Percentiles rank a stretch among this genome's conserved stretches.
Evolutionary conservation across 176 grass and related monocot genomes (phyloP).

Genomic region (Poa annua): DNA sequence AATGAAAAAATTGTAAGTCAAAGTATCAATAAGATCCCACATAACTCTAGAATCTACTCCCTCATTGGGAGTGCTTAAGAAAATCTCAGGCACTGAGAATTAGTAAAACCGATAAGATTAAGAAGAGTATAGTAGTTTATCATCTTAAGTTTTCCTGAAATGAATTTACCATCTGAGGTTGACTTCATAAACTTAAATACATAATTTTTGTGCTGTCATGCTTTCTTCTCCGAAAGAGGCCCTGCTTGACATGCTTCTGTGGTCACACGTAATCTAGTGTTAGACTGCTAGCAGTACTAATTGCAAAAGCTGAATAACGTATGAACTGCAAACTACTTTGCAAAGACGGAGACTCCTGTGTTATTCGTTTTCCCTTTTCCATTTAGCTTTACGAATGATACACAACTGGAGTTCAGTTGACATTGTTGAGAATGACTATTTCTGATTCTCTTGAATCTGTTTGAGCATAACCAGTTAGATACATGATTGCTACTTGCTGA

Average conservation of each 20-base stretch:
- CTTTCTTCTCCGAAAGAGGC: background rate
- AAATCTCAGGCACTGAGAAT: too few species aligned
- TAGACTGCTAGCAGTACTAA: background rate
- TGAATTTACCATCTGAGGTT: conserved; percentile 7
- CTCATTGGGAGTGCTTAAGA: too few species aligned
- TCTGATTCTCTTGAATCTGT: background rate
- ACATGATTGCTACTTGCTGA: conserved; percentile 17
- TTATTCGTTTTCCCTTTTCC: background rate
- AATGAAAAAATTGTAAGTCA: too few species aligned
- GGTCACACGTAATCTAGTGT: background rate
- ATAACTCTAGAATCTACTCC: too few species aligned
- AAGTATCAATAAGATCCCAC: too few species aligned
- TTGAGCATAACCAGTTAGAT: conserved; percentile 30
- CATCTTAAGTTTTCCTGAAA: background rate
- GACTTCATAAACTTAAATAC: background rate
- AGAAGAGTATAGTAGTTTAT: conserved; percentile 19
- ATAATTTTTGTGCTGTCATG: background rate
- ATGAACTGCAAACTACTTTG: conserved; percentile 1
- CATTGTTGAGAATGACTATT: background rate
- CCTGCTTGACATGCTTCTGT: background rate
- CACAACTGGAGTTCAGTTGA: background rate
- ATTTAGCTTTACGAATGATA: conserved; percentile 16
- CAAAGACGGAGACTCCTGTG: background rate
- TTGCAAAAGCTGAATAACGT: conserved; percentile 26
- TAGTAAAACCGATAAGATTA: too few species aligned